These are phyloP conservation scores for Uronychia binucleata DNA, from an alignment of 73 alveolate species.

Conservation along the genomic window DNA sequence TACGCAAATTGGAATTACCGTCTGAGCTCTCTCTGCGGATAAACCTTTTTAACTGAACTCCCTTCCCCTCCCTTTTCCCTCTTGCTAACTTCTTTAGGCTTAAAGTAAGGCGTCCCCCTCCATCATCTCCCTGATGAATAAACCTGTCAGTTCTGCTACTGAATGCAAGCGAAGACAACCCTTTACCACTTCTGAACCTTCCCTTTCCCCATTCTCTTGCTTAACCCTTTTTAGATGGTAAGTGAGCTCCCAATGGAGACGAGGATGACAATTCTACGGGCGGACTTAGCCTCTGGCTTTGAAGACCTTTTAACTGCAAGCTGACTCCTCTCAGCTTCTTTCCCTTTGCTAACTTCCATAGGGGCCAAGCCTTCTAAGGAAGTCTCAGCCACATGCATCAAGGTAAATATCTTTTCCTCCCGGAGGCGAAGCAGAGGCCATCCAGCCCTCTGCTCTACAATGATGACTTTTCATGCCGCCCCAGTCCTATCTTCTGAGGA, in stretches of 20 bases:
- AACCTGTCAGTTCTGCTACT: not conserved
- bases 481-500: not conserved
- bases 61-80: too few relatives aligned
- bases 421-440: not conserved
- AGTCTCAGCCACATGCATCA: not conserved
- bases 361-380: too few relatives aligned
- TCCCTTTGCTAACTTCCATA: too few relatives aligned
- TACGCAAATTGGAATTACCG: too few relatives aligned
- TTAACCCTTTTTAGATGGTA: not conserved
- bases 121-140: too few relatives aligned
- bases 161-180: not conserved
- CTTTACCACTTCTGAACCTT: not conserved
- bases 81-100: too few relatives aligned
- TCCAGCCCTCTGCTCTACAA: not conserved
- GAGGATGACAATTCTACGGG: not conserved
- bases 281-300: not conserved
- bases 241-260: not conserved
- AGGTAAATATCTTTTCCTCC: not conserved
- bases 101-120: too few relatives aligned
- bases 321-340: too few relatives aligned
- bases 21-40: too few relatives aligned
- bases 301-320: not conserved
- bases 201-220: not conserved
- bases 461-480: not conserved
- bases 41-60: too few relatives aligned